Base-by-base conservation (phyloP, 2,329 filamentous ascomycete species). In the Alternaria infectoria region DNA sequence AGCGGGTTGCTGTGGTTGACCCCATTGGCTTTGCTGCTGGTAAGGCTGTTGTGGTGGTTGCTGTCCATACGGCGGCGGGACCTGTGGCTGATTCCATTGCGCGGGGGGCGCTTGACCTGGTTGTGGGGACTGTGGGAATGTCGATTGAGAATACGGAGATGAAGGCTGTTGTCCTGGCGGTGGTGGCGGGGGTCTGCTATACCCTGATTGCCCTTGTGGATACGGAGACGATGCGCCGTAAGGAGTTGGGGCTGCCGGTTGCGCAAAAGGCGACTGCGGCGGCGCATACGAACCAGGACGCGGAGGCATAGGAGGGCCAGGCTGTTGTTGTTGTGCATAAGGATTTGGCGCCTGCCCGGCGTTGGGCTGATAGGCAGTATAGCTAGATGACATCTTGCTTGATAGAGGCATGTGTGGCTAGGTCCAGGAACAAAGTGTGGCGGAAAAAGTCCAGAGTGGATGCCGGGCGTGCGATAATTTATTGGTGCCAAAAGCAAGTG, bases 221-320 rank as follows among this genome's bases (percentile, higher is more conserved):
- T 80, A 80, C 3, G 81, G 80, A 56, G 72, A 72, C 8, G 78
- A 74, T 58, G 75, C 54, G 43, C 70, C 76, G 74, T 85, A 85
- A 44, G 61, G 72, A 54, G 50, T 69, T 74, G 64, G 79, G 76
- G 56, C 70, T 71, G 54, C 54, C 6, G 75, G 73, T 61, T 81
- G 81, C 45, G 81, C 76, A 59, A 82, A 82, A 51, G 81, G 79
- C 57, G 83, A 82, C 62, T 81, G 80, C 46, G 80, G 79, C 45
- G 77, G 74, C 43, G 78, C 74, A 55, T 73, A 72, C 25, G 76
- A 79, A 60, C 76, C 76, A 28, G 78, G 77, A 54, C 78, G 76
- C 23, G 69, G 69, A 62, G 79, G 75, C 61, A 80, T 65, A 30
- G 76, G 70, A 17, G 76, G 69, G 25, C 66, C 64, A 26, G 69